These are phyloP conservation scores for Phytophthora parvispora DNA, from an alignment of 352 stramenopile species.

Conservation along the genomic window DNA sequence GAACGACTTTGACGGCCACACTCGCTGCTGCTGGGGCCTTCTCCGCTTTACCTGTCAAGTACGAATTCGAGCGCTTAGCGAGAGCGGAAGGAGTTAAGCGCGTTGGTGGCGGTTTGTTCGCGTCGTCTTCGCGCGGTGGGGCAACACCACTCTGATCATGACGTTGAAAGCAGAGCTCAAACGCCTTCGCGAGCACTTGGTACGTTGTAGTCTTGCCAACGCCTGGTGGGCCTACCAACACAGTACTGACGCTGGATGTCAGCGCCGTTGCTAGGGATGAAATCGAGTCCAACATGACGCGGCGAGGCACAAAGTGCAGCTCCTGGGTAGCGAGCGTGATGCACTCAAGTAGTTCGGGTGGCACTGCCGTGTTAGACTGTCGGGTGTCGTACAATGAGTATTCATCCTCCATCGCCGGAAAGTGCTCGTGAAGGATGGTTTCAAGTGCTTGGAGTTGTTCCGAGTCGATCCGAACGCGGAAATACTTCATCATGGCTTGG, in stretches of 20 bases:
- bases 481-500: constrained; percentile 22
- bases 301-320: constrained; percentile 34
- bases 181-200: constrained; percentile 37
- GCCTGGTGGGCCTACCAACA: constrained; percentile 36
- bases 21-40: background rate
- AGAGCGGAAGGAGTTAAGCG: background rate
- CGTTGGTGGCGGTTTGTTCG: background rate
- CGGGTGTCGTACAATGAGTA: background rate
- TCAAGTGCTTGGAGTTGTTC: constrained; percentile 13
- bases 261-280: constrained; percentile 25
- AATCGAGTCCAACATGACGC: constrained; percentile 22
- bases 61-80: constrained; percentile 16
- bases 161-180: constrained; percentile 24
- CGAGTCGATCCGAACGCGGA: constrained; percentile 18
- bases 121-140: background rate
- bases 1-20: constrained; percentile 34
- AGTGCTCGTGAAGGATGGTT: background rate
- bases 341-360: constrained; percentile 1
- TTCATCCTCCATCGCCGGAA: background rate
- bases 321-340: constrained; percentile 10
- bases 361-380: background rate
- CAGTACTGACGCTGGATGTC: constrained; percentile 17
- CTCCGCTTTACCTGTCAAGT: constrained; percentile 1
- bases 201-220: constrained; percentile 53
- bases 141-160: background rate